Evolutionary conservation across 140 eudicot genomes (phyloP).

Genomic region (Cichorium intybus): DNA sequence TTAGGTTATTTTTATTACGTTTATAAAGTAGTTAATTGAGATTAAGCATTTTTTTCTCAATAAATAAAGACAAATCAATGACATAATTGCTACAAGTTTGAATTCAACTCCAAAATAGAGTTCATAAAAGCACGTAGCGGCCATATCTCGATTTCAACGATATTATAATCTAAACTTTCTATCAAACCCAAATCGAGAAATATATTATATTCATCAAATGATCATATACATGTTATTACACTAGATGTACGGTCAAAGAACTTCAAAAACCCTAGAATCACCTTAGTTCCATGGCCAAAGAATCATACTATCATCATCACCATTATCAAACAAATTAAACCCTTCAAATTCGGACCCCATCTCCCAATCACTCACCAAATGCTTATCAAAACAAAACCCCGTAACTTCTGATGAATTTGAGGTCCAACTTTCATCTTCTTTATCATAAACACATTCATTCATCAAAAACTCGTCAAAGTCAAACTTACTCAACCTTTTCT

Average conservation of each 20-base stretch:
- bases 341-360: constrained; percentile 12
- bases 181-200: background rate
- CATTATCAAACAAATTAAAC: constrained; percentile 2
- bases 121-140: no score
- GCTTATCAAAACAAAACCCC: constrained; percentile 1
- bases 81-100: no score
- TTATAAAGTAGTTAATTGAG: no score
- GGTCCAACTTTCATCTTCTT: background rate
- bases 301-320: constrained; percentile 5
- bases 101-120: no score
- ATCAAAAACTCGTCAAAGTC: background rate
- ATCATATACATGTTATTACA: background rate
- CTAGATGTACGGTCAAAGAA: background rate
- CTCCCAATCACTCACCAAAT: constrained; percentile 13
- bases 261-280: background rate
- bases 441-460: background rate
- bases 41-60: no score
- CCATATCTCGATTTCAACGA: no score
- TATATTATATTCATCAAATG: background rate
- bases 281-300: constrained; percentile 14
- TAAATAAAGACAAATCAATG: no score
- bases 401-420: background rate
- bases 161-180: no score
- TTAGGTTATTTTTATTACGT: no score
- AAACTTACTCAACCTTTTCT: background rate